These are phyloP conservation scores for Trametes maxima DNA, from an alignment of 768 basidiomycete genomes.

Conservation along the genomic window DNA sequence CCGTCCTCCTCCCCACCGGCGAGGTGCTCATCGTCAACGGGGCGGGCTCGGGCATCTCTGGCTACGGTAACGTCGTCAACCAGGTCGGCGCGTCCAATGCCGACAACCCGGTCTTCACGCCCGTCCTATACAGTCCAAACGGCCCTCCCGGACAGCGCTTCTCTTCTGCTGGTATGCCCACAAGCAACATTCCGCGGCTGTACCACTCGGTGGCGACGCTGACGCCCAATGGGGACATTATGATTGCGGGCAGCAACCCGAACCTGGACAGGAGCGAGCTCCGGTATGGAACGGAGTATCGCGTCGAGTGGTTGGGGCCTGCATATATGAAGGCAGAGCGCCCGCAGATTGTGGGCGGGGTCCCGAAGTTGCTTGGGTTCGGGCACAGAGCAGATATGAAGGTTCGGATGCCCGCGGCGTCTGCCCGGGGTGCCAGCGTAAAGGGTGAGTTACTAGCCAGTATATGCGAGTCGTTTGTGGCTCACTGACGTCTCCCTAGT, in stretches of 20 bases:
- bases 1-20: conserved; percentile 80
- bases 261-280: conserved; percentile 77
- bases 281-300: conserved; percentile 82
- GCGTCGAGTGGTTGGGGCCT: conserved; percentile 84
- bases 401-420: conserved; percentile 44
- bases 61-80: conserved; percentile 71
- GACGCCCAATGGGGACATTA: conserved; percentile 67
- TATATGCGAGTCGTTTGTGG: not conserved
- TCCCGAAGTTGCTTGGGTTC: conserved; percentile 45
- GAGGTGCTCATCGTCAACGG: conserved; percentile 77
- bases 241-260: conserved; percentile 86
- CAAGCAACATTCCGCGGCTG: conserved; percentile 69
- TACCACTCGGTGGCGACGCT: conserved; percentile 86
- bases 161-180: conserved; percentile 55
- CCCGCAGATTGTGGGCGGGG: conserved; percentile 47
- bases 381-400: conserved; percentile 48
- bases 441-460: conserved; percentile 44
- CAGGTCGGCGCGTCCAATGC: conserved; percentile 81
- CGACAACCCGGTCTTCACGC: conserved; percentile 66
- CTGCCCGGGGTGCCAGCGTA: conserved; percentile 35
- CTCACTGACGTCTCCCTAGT: conserved; percentile 43
- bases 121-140: conserved; percentile 68
- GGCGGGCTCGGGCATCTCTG: conserved; percentile 70
- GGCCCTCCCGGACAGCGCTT: conserved; percentile 61
- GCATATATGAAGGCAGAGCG: conserved; percentile 72